Conservation (phyloP, 805 yeast species). For the Suhomyces prunicola region DNA sequence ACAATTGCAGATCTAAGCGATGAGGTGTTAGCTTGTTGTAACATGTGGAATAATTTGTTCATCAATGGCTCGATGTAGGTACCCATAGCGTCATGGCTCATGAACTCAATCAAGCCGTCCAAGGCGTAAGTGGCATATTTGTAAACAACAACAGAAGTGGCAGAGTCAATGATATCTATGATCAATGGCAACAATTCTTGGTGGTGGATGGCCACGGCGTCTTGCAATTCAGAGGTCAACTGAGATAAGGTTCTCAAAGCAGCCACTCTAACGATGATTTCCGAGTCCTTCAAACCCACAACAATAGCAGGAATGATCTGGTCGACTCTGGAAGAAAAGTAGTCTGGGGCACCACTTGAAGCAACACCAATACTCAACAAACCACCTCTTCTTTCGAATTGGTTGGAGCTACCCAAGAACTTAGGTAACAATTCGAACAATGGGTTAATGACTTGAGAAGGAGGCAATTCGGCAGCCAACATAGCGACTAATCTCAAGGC, state of each 20-base stretch:
- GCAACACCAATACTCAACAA: conserved; percentile 77
- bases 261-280: conserved; percentile 75
- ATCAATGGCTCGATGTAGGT: conserved; percentile 83
- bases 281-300: conserved; percentile 72
- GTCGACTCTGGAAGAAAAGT: conserved; percentile 68
- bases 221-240: conserved; percentile 81
- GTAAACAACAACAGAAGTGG: conserved; percentile 78
- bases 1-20: conserved; percentile 79
- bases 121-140: conserved; percentile 88
- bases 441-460: conserved; percentile 84
- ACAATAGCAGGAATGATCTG: conserved; percentile 71
- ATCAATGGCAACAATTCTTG: conserved; percentile 80
- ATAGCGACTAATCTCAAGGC: conserved; percentile 78
- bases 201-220: conserved; percentile 79
- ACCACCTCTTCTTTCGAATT: conserved; percentile 83
- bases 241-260: conserved; percentile 79
- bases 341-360: conserved; percentile 94
- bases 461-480: conserved; percentile 83
- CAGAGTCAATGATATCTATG: conserved; percentile 81
- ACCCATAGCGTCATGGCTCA: conserved; percentile 81
- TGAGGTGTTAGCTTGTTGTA: conserved; percentile 69
- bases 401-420: conserved; percentile 55
- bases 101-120: conserved; percentile 88
- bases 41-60: conserved; percentile 83
- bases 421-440: conserved; percentile 62